phyloP scores from a whole-genome alignment of 306 rosid genomes.

The Sicyos edulis region DNA sequence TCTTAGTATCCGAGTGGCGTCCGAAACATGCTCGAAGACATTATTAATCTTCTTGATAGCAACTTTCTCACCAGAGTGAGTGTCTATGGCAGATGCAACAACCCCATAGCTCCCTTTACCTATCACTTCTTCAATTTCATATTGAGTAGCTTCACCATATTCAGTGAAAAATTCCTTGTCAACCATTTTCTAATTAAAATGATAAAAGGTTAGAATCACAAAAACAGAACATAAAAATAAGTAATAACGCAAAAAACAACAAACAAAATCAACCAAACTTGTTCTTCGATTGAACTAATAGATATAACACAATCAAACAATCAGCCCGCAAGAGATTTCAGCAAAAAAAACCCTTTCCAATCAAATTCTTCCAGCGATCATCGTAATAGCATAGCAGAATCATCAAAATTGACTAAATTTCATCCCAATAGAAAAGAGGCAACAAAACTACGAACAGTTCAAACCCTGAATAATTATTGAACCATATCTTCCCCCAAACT shows the following conservation, averaged over 20 bases:
- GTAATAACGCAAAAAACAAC: neutral
- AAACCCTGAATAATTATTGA: neutral
- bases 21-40: slow-evolving; percentile 61
- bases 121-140: slow-evolving; percentile 57
- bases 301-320: neutral
- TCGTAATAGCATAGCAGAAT: neutral
- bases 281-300: neutral
- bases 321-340: neutral
- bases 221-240: neutral
- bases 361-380: neutral
- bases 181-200: slow-evolving; percentile 46
- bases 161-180: slow-evolving; percentile 65
- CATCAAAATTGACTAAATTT: neutral
- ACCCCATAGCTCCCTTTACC: slow-evolving; percentile 73
- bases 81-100: slow-evolving; percentile 62
- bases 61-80: slow-evolving; percentile 57
- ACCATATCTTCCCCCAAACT: neutral
- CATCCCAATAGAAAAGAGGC: neutral
- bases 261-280: neutral
- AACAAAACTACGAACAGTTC: neutral
- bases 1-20: slow-evolving; percentile 53
- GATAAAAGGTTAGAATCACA: slow-evolving; percentile 19
- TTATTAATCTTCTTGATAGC: slow-evolving; percentile 62
- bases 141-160: slow-evolving; percentile 63
- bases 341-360: neutral